phyloP scores from a whole-genome alignment of 495 filamentous ascomycete species.

The Stereocaulon alpinum region DNA sequence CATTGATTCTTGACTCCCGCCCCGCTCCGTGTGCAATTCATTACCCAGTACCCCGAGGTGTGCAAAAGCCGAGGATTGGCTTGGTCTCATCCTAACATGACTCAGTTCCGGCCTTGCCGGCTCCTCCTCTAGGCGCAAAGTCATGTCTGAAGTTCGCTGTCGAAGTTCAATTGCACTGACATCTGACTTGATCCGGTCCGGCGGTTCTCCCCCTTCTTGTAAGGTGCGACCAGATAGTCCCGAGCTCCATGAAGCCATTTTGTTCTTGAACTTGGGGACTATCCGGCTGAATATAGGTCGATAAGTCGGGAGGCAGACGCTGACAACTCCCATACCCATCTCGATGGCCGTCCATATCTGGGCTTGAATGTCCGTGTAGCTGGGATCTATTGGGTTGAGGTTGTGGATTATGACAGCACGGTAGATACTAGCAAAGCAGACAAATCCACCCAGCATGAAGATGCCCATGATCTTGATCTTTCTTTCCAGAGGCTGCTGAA shows the following conservation, averaged over 20 bases:
- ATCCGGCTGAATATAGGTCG: slow-evolving; percentile 15
- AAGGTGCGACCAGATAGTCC: neutral
- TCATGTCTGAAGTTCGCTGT: neutral
- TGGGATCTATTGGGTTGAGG: slow-evolving; percentile 11
- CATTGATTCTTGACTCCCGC: too few relatives aligned
- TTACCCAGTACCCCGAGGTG: slow-evolving; percentile 3
- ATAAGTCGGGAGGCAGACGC: slow-evolving; percentile 32
- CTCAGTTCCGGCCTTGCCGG: neutral
- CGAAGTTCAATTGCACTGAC: neutral
- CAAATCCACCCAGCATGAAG: neutral
- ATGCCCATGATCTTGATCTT: neutral
- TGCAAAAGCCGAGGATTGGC: neutral
- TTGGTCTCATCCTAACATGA: neutral
- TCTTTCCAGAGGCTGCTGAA: neutral
- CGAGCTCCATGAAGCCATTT: neutral
- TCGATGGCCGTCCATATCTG: slow-evolving; percentile 36
- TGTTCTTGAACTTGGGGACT: neutral
- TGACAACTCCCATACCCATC: slow-evolving; percentile 34
- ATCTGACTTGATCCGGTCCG: neutral
- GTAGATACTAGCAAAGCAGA: slow-evolving; percentile 23
- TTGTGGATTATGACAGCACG: slow-evolving; percentile 18
- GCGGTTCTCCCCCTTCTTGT: neutral
- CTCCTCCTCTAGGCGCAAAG: neutral
- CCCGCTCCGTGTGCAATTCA: neutral
- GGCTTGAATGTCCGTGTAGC: slow-evolving; percentile 7